phyloP scores from a whole-genome alignment of 768 basidiomycete species.

The Lactifluus hygrophoroides region DNA sequence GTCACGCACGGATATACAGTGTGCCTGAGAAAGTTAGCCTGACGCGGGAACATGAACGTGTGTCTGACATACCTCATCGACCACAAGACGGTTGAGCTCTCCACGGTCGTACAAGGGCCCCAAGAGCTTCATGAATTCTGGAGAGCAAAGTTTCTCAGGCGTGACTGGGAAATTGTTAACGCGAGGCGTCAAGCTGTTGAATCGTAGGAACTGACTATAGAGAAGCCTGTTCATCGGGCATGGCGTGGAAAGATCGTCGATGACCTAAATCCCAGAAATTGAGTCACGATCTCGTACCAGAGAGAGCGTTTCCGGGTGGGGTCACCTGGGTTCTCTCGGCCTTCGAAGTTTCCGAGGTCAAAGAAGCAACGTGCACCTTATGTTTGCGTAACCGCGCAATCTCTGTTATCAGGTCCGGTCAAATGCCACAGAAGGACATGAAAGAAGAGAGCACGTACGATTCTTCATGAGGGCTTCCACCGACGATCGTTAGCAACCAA shows the following conservation, averaged over 20 bases:
- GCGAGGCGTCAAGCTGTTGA: not conserved
- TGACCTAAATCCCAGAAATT: constrained; percentile 37
- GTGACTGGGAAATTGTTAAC: constrained; percentile 40
- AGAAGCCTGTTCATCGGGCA: constrained; percentile 53
- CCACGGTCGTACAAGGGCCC: constrained; percentile 41
- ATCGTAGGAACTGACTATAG: constrained; percentile 46
- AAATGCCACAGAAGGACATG: not conserved
- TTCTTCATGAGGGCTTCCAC: constrained; percentile 70
- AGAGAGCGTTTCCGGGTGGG: not conserved
- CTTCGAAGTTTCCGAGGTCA: constrained; percentile 56
- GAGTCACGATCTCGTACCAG: not conserved
- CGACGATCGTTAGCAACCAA: not conserved
- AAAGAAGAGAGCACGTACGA: constrained; percentile 39
- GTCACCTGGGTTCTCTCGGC: constrained; percentile 48
- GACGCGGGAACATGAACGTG: not conserved
- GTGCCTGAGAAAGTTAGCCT: constrained; percentile 40
- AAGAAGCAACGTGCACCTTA: constrained; percentile 47
- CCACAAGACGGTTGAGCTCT: constrained; percentile 62
- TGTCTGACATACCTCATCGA: constrained; percentile 56
- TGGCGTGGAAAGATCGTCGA: constrained; percentile 50
- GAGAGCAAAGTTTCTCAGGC: constrained; percentile 59
- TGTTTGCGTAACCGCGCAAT: constrained; percentile 49
- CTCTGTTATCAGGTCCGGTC: constrained; percentile 34
- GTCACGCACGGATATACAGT: constrained; percentile 67
- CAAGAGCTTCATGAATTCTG: constrained; percentile 47